These are phyloP conservation scores for Periglandula ipomoeae DNA, from an alignment of 2,329 filamentous ascomycete species.

Conservation along the genomic window DNA sequence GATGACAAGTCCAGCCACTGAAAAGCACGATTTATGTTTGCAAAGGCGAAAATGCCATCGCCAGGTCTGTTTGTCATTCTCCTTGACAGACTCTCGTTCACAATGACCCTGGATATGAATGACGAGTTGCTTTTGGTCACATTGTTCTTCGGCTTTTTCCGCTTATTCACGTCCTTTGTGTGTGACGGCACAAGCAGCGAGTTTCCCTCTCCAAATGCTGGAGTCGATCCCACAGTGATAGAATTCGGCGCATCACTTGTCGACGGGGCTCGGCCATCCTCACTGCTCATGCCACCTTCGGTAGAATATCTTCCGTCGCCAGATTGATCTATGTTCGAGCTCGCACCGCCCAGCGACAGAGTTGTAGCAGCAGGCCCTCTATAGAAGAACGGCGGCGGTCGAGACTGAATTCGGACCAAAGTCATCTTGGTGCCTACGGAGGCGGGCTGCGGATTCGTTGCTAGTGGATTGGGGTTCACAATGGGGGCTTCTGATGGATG, in stretches of 20 bases:
- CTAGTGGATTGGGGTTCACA: constrained; percentile 81
- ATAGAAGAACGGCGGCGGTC: constrained; percentile 46
- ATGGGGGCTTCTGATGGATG: constrained; percentile 89
- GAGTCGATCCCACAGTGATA: constrained; percentile 37
- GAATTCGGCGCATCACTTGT: constrained; percentile 39
- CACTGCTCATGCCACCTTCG: constrained; percentile 50
- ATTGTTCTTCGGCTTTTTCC: constrained; percentile 93
- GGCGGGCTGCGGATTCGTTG: constrained; percentile 75
- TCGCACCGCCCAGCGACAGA: constrained; percentile 32
- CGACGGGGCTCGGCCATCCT: constrained; percentile 44
- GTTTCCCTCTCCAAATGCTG: constrained; percentile 82
- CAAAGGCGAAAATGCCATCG: constrained; percentile 82
- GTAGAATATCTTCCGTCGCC: constrained; percentile 51
- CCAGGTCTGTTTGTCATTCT: constrained; percentile 67
- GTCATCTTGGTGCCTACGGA: constrained; percentile 79
- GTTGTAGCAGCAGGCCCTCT: constrained; percentile 43
- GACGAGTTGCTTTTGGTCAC: constrained; percentile 98
- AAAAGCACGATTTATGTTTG: constrained; percentile 89
- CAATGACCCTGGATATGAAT: constrained; percentile 93
- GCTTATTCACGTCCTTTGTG: constrained; percentile 67
- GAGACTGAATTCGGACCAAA: constrained; percentile 61
- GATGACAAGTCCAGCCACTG: constrained; percentile 92
- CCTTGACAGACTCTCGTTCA: constrained; percentile 73
- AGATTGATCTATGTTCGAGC: constrained; percentile 50
- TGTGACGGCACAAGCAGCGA: constrained; percentile 54